A percentile compares a stretch with the other conserved stretches of the same genome.
These are phyloP conservation scores for Lecanosticta acicola DNA, from an alignment of 2,329 filamentous ascomycete genomes.

Conservation along the genomic window DNA sequence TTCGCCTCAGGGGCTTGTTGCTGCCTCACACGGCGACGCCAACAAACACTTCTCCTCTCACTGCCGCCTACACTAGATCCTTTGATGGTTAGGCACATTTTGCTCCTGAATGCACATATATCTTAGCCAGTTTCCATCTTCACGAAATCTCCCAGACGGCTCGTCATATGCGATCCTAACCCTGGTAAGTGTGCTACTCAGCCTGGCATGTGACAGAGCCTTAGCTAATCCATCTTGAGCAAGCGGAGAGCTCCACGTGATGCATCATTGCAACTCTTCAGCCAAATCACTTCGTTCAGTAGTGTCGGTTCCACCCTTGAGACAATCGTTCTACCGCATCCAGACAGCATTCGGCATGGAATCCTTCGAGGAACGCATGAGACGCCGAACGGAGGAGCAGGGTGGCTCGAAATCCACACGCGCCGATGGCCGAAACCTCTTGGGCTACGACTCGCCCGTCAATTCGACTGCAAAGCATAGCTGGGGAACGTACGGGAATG, in stretches of 20 bases:
- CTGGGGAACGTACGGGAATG: background rate
- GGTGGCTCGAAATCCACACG: background rate
- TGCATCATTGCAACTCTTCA: too few relatives aligned
- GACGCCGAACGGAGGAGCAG: background rate
- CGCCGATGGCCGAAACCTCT: constrained; percentile 1
- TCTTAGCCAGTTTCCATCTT: background rate
- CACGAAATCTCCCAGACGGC: background rate
- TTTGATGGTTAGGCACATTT: background rate
- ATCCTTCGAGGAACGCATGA: background rate
- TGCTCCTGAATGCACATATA: background rate
- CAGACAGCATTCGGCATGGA: background rate
- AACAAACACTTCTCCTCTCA: background rate
- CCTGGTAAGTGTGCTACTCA: background rate
- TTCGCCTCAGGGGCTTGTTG: background rate
- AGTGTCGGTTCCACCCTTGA: background rate
- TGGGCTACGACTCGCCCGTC: constrained; percentile 8
- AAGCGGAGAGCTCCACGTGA: too few relatives aligned
- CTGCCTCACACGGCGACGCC: background rate
- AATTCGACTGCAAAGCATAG: constrained; percentile 8
- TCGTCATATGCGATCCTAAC: background rate
- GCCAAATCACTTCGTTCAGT: background rate
- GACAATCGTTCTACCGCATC: background rate
- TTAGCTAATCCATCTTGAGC: too few relatives aligned
- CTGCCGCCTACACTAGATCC: background rate
- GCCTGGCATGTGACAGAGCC: too few relatives aligned